Evolutionary conservation across 2,329 filamentous ascomycete species (phyloP), one percentile per base, ranked within the genome.

Genomic region (Coniochaeta sp.): DNA sequence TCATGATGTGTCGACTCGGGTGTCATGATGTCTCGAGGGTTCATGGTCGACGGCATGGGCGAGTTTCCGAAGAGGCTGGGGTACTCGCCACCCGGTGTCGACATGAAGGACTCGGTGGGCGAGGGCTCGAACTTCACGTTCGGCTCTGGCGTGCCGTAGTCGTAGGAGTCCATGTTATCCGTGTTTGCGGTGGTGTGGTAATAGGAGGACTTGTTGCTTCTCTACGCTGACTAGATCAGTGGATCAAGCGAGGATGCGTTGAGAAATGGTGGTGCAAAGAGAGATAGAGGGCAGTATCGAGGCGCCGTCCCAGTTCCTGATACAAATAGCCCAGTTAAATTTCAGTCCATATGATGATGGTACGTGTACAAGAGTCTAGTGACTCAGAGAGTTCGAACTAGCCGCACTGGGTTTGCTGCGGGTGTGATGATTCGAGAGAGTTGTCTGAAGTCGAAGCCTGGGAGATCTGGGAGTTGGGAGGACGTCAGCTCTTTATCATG

Each of bases 41-140:
- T 75, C 61, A 79, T 70, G 1, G 77, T 75, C 32, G 67, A 54
- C 16, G 54, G 54, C 14, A 70, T 63, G 10, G 71, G 64, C 12
- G 74, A 66, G 22, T 72, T 24, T 60, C 66, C 67, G 67, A 84
- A 83, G 32, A 84, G 75, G 2, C 81, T 78, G 14, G 80, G 70
- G 68, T 78, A 80, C 61, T 82, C 78, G 63, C 77, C 75, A 62
- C 77, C 75, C 2, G 81, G 79, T 1, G 76, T 72, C 2, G 82
- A 83, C 40, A 83, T 69, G 52, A 82, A 75, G 5, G 81, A 83
- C 70, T 84, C 82, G 69, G 78, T 72, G 2, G 81, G 81, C 44
- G 81, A 84, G 61, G 74, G 67, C 71, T 84, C 80, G 65, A 82
- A 76, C 71, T 84, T 83, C 70, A 80, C 69, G 61, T 74, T 68